Base-by-base conservation (phyloP, 2,329 filamentous ascomycete genomes). In the Sarocladiaceae sp. region DNA sequence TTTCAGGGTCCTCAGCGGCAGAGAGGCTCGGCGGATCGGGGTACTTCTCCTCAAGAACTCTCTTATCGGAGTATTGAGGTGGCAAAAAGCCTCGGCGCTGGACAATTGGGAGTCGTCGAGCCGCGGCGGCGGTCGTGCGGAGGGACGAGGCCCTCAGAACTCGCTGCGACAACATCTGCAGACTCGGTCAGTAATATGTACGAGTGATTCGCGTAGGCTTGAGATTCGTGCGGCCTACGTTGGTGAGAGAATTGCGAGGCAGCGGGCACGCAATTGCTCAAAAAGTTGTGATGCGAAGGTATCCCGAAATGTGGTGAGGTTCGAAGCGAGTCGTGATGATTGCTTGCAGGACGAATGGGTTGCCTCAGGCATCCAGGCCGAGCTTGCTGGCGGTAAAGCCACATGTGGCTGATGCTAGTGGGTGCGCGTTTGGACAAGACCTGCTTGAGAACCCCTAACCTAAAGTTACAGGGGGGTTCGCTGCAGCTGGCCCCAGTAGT, bases 1-100 rank as follows among this genome's bases (percentile, higher is more conserved):
- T 80, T 51, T 67, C 70, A 18, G 83, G 83, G 54, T 85, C 82
- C 58, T 83, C 75, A 43, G 76, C 71, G 23, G 83, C 79, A 47
- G 68, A 72, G 45, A 78, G 56, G 3, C 45, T 53, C 32, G 69
- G 66, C 11, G 66, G 65, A 37, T 72, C 68, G 48, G 73, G 70
- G 51, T 68, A 80, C 53, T 74, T 75, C 54, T 73, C 65, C 6
- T 80, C 73, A 42, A 74, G 53, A 43, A 69, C 53, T 50, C 67
- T 65, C 48, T 58, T 62, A 57, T 71, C 65, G 51, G 67, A 70
- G 50, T 73, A 63, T 12, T 68, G 64, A 13, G 65, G 59, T n/a
- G 76, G 76, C 33, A 80, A 57, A 56, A 77, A 80, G 48, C 66
- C 67, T 65, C 80, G 75, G 55, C 72, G 73, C 58, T 82, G 78